Evolutionary conservation across 495 filamentous ascomycete species (phyloP).

Genomic region (Venustampulla echinocandica): DNA sequence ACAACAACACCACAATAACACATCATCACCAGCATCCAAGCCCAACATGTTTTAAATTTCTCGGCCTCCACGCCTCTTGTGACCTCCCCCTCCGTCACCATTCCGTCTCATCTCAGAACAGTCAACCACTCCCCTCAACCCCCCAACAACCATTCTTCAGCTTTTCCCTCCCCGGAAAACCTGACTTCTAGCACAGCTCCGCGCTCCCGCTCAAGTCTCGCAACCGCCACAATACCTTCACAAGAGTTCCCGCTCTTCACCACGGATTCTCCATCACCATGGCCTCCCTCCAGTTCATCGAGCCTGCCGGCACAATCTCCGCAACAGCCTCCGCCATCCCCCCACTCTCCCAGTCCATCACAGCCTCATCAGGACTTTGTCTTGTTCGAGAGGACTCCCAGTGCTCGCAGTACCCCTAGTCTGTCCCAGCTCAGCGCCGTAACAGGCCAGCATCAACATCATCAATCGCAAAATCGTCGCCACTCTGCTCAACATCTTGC

Average conservation of each 20-base stretch:
- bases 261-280: conserved; percentile 52
- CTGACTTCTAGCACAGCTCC: conserved; percentile 45
- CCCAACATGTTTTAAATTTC: conserved; percentile 34
- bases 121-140: conserved; percentile 44
- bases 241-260: conserved; percentile 50
- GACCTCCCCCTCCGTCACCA: conserved; percentile 32
- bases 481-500: conserved; percentile 30
- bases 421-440: conserved; percentile 32
- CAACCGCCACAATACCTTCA: conserved; percentile 41
- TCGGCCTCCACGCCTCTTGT: conserved; percentile 22
- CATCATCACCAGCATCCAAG: conserved; percentile 16
- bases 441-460: no score
- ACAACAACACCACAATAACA: conserved; percentile 20
- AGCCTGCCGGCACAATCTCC: conserved; percentile 50
- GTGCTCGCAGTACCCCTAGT: conserved; percentile 36
- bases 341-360: conserved; percentile 25
- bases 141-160: conserved; percentile 44
- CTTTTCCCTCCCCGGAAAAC: conserved; percentile 44
- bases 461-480: conserved; percentile 34
- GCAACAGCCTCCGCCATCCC: conserved; percentile 26
- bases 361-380: conserved; percentile 34
- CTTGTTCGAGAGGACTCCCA: conserved; percentile 27
- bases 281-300: conserved; percentile 50
- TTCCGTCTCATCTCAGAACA: conserved; percentile 33
- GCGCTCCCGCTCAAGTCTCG: conserved; percentile 36